Conservation (phyloP, 2,329 filamentous ascomycete genomes). For the Fusarium odoratissimum region DNA sequence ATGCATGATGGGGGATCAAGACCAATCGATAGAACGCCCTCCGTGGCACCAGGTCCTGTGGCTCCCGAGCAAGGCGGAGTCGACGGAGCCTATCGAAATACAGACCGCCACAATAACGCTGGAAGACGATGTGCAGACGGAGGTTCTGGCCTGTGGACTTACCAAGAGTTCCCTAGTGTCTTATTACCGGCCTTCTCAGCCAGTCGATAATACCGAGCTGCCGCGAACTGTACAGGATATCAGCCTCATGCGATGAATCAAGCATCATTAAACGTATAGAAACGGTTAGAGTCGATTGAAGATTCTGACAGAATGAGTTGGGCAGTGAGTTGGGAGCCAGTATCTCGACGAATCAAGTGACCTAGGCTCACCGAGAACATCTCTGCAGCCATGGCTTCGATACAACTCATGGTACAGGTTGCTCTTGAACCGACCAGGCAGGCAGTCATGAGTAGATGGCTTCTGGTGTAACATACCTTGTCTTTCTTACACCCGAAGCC, state of each 20-base stretch:
- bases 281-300: not conserved
- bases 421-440: conserved; percentile 11
- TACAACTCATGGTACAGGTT: conserved; percentile 17
- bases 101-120: conserved; percentile 20
- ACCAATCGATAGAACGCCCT: conserved; percentile 14
- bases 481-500: conserved; percentile 99
- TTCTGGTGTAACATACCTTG: conserved; percentile 76
- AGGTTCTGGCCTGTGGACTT: conserved; percentile 57
- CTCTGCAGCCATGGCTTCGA: not conserved
- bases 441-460: conserved; percentile 8
- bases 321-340: conserved; percentile 25
- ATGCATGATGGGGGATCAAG: conserved; percentile 9
- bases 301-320: not conserved
- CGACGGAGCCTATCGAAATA: conserved; percentile 34
- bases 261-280: conserved; percentile 17
- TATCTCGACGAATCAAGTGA: conserved; percentile 28
- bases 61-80: conserved; percentile 8
- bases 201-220: conserved; percentile 91
- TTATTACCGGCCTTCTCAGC: conserved; percentile 91
- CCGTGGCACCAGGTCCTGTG: conserved; percentile 22
- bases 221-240: conserved; percentile 69
- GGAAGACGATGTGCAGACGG: conserved; percentile 19
- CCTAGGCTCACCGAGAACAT: conserved; percentile 27
- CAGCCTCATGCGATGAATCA: conserved; percentile 61
- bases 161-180: conserved; percentile 95